A percentile compares a stretch with the other conserved stretches of the same genome.
These are phyloP conservation scores for Iris pallida DNA, from an alignment of 116 monocot genomes.

Conservation along the genomic window DNA sequence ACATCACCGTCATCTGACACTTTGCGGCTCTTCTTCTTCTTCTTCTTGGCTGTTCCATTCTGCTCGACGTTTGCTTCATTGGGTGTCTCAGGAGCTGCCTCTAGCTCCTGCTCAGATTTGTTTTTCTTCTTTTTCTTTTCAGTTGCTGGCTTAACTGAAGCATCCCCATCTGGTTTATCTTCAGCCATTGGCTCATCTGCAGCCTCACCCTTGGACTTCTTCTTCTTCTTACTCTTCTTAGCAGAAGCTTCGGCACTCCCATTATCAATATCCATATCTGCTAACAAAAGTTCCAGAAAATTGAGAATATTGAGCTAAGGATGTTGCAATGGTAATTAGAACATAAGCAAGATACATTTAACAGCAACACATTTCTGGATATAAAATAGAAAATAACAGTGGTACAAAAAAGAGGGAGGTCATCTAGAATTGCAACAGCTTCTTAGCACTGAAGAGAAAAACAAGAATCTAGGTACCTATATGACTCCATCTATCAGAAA, in stretches of 20 bases:
- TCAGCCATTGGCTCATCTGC: slow-evolving; percentile 27
- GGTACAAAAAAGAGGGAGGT: background rate
- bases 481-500: too few species aligned
- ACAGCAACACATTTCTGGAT: background rate
- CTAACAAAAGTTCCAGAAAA: background rate
- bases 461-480: too few species aligned
- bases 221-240: slow-evolving; percentile 45
- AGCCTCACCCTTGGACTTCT: slow-evolving; percentile 31
- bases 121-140: slow-evolving; percentile 29
- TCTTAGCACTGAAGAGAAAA: background rate
- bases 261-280: slow-evolving; percentile 8
- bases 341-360: background rate
- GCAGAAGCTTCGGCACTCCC: slow-evolving; percentile 11
- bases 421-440: background rate
- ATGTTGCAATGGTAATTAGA: background rate
- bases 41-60: slow-evolving; percentile 25
- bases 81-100: background rate
- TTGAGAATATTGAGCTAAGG: background rate
- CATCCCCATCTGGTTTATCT: slow-evolving; percentile 15
- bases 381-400: background rate
- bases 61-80: slow-evolving; percentile 18
- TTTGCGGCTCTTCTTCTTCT: slow-evolving; percentile 30
- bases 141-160: slow-evolving; percentile 14
- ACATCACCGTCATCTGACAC: slow-evolving; percentile 10
- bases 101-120: background rate